Evolutionary conservation across 352 stramenopile species (phyloP).

Genomic region (Pythium pyrilobum): DNA sequence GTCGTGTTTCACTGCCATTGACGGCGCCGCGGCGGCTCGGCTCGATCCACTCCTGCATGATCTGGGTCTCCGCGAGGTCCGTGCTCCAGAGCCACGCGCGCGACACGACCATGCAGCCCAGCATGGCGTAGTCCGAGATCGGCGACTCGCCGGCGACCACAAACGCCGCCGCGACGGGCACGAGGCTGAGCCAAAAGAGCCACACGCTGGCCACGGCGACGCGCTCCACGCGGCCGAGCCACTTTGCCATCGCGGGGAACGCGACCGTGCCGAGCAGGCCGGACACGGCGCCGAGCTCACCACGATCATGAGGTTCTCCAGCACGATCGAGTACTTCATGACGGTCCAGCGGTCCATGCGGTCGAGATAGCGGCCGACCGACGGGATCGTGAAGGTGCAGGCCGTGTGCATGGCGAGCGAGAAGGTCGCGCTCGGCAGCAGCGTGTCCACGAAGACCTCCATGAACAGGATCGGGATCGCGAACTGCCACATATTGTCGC

Average conservation of each 20-base stretch:
- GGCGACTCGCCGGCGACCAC: constrained; percentile 13
- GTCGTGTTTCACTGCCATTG: constrained; percentile 24
- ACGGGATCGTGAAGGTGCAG: constrained; percentile 65
- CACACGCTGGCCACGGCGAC: constrained; percentile 18
- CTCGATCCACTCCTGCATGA: constrained; percentile 26
- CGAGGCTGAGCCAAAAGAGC: constrained; percentile 21
- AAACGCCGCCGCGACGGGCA: constrained; percentile 8
- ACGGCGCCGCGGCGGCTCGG: constrained; percentile 14
- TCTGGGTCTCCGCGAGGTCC: constrained; percentile 21
- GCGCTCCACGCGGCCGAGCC: constrained; percentile 14
- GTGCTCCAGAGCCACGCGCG: constrained; percentile 21
- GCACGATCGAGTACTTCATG: constrained; percentile 65
- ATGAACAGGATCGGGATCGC: constrained; percentile 80
- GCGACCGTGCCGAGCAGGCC: constrained; percentile 19
- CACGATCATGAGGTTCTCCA: constrained; percentile 78
- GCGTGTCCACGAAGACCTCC: constrained; percentile 78
- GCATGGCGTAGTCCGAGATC: constrained; percentile 21
- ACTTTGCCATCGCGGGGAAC: constrained; percentile 11
- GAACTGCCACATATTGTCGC: constrained; percentile 79
- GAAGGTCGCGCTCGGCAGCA: constrained; percentile 72
- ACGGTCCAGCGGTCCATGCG: constrained; percentile 55
- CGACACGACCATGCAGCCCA: constrained; percentile 16
- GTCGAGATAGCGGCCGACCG: constrained; percentile 59
- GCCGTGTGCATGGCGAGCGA: constrained; percentile 69
- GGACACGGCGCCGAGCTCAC: constrained; percentile 32